Base-by-base conservation (phyloP, 192 early-diverging fungal genomes). In the Rhizophagus clarus region DNA sequence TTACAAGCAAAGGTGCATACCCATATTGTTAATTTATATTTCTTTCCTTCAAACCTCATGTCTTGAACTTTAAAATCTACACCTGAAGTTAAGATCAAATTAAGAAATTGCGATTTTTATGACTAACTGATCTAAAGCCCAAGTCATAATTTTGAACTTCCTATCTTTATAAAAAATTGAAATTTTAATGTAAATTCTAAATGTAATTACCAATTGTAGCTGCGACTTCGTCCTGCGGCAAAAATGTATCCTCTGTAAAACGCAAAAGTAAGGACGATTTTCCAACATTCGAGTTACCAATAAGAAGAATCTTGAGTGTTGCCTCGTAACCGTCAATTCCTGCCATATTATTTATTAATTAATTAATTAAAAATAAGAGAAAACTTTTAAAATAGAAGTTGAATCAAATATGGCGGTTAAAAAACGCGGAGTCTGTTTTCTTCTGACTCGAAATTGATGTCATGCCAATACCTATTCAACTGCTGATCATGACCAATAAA, bases 1-100 rank as follows among this genome's bases (percentile, higher is more conserved):
- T 29, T 45, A 51, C 7, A 31, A 37, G 10, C 40, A 47, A 37
- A 62, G 32, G 20, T 9, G 49, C 82, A 69, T 87, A 94, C 95
- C 96, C 96, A 97, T 72, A 99, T 97, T 2, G 96, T 97, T 75
- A 99, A 88, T 84, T 99, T 99, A 87, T 97, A 99, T 79, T 90
- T 91, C 68, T 93, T 89, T 79, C 88, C 92, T 73, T 98, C 93
- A 15, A 97, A 85, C 61, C 93, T 90, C 72, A 95, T 89, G 79
- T 94, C 90, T 79, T 95, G 97, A 69, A 98, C 97, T 83, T 98
- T 98, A 83, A 99, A 99, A 84, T 99, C 98, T 29, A 99, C 98
- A 40, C 97, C 97, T 92, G 76, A 42, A 77, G 4, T 28, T 45
- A 24, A 8, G 10, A 70, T 11, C 14, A 84, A 28, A 45, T 10